Base-by-base conservation (phyloP, 2,329 filamentous ascomycete genomes). In the Colletotrichum nymphaeae region DNA sequence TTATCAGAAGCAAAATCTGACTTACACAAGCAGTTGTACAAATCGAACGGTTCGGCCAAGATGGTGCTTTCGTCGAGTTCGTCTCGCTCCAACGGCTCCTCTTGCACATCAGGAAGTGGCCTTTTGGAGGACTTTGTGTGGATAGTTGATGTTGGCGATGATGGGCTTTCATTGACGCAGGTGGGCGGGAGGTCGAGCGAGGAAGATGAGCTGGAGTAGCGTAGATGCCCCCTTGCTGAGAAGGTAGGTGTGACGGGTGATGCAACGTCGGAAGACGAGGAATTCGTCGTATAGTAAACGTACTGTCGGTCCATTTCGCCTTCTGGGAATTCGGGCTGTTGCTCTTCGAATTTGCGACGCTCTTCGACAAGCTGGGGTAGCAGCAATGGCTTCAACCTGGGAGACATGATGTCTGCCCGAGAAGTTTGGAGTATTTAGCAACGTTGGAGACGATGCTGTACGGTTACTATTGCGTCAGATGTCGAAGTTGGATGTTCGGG, bases 101-200 rank as follows among this genome's bases (percentile, higher is more conserved):
- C 95, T 78, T 95, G 90, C 24, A 98, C 93, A 78, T 97, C 94
- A 19, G 94, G 93, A 74, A 98, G 86, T 65, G 88, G 88, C 73
- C 90, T 88, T 83, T 94, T 94, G 78, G 88, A 86, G 0, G 89
- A 85, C 76, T 91, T 90, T 74, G 77, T 76, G 65, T 78, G 74
- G 84, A 83, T 67, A 14, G 67, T 69, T 28, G 68, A 71, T 7
- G 84, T 88, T 72, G 88, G 92, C 73, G 87, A 92, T 68, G 87
- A 92, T 75, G 82, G 83, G 79, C 83, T 83, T 76, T 91, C 91
- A 26, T 65, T 70, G 74, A 80, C 80, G 76, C 84, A 84, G 5
- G 81, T 79, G 24, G 88, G 84, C 19, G 89, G 85, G 9, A 94
- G 87, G 69, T 93, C 92, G 69, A 94, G 86, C 5, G 95, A 97